Evolutionary conservation across 225 moss, liverwort and hornwort genomes (phyloP).

Genomic region (Straminergon stramineum): DNA sequence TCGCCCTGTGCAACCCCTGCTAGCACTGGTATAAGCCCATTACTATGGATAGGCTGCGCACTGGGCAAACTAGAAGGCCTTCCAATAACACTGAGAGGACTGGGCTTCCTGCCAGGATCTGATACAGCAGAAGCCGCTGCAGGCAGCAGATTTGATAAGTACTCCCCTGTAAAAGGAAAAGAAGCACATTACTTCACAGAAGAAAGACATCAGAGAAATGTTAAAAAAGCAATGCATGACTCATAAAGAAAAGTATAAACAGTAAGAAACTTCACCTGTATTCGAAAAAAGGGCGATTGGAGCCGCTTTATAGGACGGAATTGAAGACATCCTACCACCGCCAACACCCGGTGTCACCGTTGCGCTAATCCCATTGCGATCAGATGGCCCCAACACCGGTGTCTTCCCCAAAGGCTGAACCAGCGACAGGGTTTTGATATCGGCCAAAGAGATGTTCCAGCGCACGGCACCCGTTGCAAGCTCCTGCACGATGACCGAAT

Average conservation of each 20-base stretch:
- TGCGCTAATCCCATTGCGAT: background rate
- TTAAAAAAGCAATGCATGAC: background rate
- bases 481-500: conserved; percentile 36
- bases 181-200: background rate
- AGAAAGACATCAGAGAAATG: background rate
- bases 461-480: conserved; percentile 37
- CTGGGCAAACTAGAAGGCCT: background rate
- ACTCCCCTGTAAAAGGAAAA: conserved; percentile 14
- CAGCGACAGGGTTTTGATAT: conserved; percentile 34
- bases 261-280: conserved; percentile 10
- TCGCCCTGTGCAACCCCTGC: background rate
- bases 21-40: conserved; percentile 24
- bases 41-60: background rate
- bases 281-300: conserved; percentile 37
- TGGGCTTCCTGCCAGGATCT: conserved; percentile 2
- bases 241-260: background rate
- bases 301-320: conserved; percentile 1
- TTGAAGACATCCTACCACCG: background rate
- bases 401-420: conserved; percentile 1
- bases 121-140: background rate
- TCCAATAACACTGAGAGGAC: background rate
- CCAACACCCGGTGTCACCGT: background rate
- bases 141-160: conserved; percentile 30
- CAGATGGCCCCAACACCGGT: conserved; percentile 7
- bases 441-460: conserved; percentile 49